Percentiles rank a stretch among this genome's conserved stretches.
These are phyloP conservation scores for Debaryomyces prosopidis DNA, from an alignment of 805 yeast genomes.

Conservation along the genomic window DNA sequence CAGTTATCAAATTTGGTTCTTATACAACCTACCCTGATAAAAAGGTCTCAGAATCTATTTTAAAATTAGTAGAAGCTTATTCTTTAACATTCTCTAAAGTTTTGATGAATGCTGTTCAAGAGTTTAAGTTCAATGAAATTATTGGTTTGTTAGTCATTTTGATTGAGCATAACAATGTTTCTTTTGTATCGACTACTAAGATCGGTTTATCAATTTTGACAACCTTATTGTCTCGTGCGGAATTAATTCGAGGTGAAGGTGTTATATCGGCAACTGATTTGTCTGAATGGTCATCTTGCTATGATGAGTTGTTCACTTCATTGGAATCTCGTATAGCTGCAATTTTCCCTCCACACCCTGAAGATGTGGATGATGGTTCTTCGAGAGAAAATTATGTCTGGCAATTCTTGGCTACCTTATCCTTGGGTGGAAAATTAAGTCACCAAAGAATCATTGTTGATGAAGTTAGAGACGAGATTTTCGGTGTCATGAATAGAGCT, in stretches of 20 bases:
- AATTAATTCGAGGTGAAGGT: conserved; percentile 84
- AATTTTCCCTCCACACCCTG: conserved; percentile 75
- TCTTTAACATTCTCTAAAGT: conserved; percentile 80
- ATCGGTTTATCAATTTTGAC: conserved; percentile 86
- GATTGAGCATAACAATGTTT: conserved; percentile 68
- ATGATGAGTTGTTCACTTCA: conserved; percentile 77
- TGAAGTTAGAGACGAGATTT: conserved; percentile 90
- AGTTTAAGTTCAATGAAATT: conserved; percentile 76
- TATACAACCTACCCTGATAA: conserved; percentile 60
- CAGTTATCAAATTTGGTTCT: conserved; percentile 76
- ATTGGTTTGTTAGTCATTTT: conserved; percentile 71
- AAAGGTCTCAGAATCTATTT: conserved; percentile 53
- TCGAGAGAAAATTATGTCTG: conserved; percentile 66
- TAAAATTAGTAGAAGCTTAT: conserved; percentile 71
- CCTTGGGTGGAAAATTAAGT: conserved; percentile 84
- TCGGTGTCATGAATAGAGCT: conserved; percentile 81
- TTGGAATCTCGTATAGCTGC: conserved; percentile 75
- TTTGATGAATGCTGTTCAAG: conserved; percentile 79
- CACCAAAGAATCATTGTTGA: conserved; percentile 94
- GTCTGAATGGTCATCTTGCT: conserved; percentile 74
- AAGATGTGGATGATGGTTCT: conserved; percentile 59
- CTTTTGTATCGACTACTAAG: conserved; percentile 67
- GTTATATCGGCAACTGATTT: conserved; percentile 54
- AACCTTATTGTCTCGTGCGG: conserved; percentile 88
- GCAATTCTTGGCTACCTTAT: conserved; percentile 95